Base-by-base conservation (phyloP, 306 rosid genomes). In the Gleditsia sinensis region DNA sequence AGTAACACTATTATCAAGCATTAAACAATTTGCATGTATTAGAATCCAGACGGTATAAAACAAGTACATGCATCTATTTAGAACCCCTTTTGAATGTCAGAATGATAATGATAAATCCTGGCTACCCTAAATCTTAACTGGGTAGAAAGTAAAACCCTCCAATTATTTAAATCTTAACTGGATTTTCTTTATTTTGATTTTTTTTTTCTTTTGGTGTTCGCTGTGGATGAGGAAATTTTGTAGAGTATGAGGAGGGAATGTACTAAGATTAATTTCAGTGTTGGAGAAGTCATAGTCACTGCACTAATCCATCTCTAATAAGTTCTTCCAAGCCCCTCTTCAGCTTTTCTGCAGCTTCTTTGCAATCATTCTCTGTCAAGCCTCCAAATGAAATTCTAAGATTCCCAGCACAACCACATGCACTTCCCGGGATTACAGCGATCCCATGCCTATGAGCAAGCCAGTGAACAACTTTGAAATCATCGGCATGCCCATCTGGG, bases 311-410 rank as follows among this genome's bases (percentile, higher is more conserved):
- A 74, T 83, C 85, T 70, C 73, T 81, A 76, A 85, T 72, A 79
- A 95, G 79, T 69, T 91, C 98, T 82, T 92, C 89, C 71, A 94
- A 73, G 12, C 98, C 99, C 45, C 59, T 83, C 79, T 83, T 88
- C 70, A 94, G 91, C 83, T 88, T 84, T 34, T 72, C 91, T 0
- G 97, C 94, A 0, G 98, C 98, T 48, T 78, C 90, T 78, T 40
- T 89, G 86, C 97, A 94, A 34, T 91, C 93, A 39, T 60, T 71
- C 83, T 94, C 96, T 0, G 75, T 27, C 90, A 94, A 79, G 59
- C 99, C 99, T 13, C 93, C 99, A 0, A 92, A 94, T 8, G 99
- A 88, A 39, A 94, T 90, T 75, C 99, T 82, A 28, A 95, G 59
- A 75, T 88, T 92, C 11, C 99, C 99, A 0, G 97, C 78, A 48